Conservation (phyloP, 2,329 filamentous ascomycete species). For the Chrysosporium queenslandicum region DNA sequence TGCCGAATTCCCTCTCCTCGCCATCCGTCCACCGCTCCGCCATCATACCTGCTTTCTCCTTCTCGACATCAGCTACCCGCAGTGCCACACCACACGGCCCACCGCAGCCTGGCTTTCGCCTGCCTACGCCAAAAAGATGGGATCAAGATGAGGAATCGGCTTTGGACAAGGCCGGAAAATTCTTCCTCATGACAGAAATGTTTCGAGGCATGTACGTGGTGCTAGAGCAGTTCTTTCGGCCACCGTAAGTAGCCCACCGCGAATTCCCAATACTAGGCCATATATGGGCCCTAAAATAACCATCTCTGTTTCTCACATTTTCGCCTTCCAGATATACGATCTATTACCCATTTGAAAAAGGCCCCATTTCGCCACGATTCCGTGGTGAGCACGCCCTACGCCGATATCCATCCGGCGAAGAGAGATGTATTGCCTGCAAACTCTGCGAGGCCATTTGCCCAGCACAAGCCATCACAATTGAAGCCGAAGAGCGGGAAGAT, state of each 20-base stretch:
- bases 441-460: constrained; percentile 98
- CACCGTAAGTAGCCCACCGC: constrained; percentile 60
- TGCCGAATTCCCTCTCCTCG: constrained; percentile 19
- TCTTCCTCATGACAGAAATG: constrained; percentile 94
- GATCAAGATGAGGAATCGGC: constrained; percentile 66
- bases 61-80: constrained; percentile 54
- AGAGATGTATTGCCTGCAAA: constrained; percentile 99
- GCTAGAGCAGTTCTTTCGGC: constrained; percentile 95
- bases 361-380: constrained; percentile 94
- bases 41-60: constrained; percentile 41
- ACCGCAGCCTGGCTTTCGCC: constrained; percentile 70
- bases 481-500: constrained; percentile 95
- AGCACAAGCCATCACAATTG: constrained; percentile 95
- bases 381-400: constrained; percentile 94
- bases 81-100: constrained; percentile 61
- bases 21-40: constrained; percentile 27
- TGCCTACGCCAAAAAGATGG: constrained; percentile 64
- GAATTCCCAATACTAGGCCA: not conserved
- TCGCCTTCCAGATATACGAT: constrained; percentile 69
- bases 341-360: constrained; percentile 98
- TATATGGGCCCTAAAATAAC: too few species aligned
- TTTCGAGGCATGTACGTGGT: constrained; percentile 95
- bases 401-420: constrained; percentile 93
- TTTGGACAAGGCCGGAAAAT: constrained; percentile 77
- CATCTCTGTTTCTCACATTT: not conserved